Percentiles rank a stretch among this genome's conserved stretches.
These are phyloP conservation scores for Citrus cavaleriei DNA, from an alignment of 345 rosid species.

Conservation along the genomic window DNA sequence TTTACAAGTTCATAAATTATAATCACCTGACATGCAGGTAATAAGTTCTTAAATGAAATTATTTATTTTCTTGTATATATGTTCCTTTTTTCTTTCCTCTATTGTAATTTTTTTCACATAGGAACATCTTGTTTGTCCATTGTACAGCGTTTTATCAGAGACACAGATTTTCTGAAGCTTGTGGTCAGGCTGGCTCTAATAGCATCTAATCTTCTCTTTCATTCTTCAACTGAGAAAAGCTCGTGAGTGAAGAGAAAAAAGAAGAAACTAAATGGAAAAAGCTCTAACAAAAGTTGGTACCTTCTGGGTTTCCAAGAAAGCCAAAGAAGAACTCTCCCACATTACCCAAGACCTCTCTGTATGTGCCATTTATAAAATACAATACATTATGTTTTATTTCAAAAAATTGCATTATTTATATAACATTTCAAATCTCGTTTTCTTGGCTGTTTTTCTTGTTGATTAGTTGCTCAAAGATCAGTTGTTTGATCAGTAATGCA, in stretches of 20 bases:
- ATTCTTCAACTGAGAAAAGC: neutral
- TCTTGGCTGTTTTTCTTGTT: neutral
- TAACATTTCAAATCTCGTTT: neutral
- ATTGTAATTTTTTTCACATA: too few species aligned
- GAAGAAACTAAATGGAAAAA: conserved; percentile 27
- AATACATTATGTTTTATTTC: too few species aligned
- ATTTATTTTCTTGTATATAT: too few species aligned
- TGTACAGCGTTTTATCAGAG: too few species aligned
- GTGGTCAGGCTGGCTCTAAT: neutral
- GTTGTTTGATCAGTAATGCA: neutral
- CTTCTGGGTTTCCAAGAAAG: conserved; percentile 34
- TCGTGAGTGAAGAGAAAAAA: neutral
- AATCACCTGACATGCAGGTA: neutral
- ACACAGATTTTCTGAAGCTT: neutral
- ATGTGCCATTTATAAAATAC: neutral
- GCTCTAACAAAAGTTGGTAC: conserved; percentile 34
- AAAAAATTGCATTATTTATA: neutral
- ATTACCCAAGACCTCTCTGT: conserved; percentile 30
- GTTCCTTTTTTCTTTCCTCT: neutral
- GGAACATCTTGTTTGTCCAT: too few species aligned
- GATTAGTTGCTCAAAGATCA: neutral
- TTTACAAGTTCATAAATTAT: too few species aligned
- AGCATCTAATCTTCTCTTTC: neutral
- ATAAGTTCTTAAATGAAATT: neutral
- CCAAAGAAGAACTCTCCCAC: conserved; percentile 31